phyloP scores from a whole-genome alignment of 768 basidiomycete species.

The Pseudohyphozyma bogoriensis region DNA sequence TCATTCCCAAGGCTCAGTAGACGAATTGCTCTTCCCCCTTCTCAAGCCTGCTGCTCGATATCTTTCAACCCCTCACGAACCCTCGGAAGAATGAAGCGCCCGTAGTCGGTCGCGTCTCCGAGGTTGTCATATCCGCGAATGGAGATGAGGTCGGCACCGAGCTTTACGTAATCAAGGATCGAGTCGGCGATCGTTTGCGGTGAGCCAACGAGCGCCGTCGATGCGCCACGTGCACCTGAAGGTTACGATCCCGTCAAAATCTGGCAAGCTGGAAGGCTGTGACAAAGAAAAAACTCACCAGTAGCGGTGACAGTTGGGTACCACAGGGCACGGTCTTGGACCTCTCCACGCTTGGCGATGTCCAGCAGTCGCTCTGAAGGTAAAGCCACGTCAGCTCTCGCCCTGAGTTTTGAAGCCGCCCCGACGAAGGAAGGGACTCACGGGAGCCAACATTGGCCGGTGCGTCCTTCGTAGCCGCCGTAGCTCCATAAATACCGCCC shows the following conservation, averaged over 20 bases:
- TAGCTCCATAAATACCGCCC: neutral
- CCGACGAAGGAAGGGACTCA: too few species aligned
- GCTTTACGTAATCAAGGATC: constrained; percentile 1
- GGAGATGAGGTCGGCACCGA: neutral
- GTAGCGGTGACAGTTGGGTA: neutral
- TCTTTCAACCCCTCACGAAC: neutral
- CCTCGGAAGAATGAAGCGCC: neutral
- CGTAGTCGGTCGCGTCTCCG: neutral
- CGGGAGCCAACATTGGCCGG: too few species aligned
- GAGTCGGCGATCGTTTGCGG: neutral
- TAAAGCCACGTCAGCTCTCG: too few species aligned
- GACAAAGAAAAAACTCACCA: neutral
- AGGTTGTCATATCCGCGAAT: neutral
- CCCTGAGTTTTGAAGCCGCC: too few species aligned
- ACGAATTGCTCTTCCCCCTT: too few species aligned
- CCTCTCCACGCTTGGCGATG: neutral
- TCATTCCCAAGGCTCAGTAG: too few species aligned
- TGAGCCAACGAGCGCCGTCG: neutral
- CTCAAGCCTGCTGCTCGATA: neutral
- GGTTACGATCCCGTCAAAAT: too few species aligned
- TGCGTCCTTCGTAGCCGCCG: too few species aligned
- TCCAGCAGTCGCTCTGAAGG: neutral
- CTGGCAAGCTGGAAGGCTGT: too few species aligned
- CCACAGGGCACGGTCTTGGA: neutral
- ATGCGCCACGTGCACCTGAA: neutral